These are phyloP conservation scores for Asterophora parasitica DNA, from an alignment of 768 basidiomycete species.

Conservation along the genomic window DNA sequence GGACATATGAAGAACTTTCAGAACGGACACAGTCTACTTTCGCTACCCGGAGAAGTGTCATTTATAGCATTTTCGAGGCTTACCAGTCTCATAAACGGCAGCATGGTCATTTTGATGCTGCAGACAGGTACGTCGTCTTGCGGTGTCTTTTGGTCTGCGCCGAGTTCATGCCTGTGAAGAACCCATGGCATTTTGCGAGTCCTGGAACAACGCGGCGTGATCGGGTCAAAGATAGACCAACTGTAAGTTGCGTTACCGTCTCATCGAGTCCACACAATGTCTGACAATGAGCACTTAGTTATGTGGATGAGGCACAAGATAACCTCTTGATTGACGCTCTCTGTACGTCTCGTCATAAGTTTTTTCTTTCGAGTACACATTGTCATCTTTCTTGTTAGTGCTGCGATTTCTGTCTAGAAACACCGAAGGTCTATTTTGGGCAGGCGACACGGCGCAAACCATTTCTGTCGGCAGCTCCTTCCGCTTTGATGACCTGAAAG, in stretches of 20 bases:
- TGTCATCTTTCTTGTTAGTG: conserved; percentile 33
- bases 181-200: conserved; percentile 44
- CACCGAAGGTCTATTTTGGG: conserved; percentile 68
- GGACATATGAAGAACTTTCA: conserved; percentile 44
- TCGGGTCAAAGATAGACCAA: conserved; percentile 45
- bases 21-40: conserved; percentile 51
- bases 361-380: neutral
- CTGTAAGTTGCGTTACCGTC: conserved; percentile 33
- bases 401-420: conserved; percentile 59
- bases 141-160: neutral
- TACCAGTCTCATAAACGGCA: conserved; percentile 45
- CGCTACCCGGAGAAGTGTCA: conserved; percentile 37
- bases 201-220: conserved; percentile 27
- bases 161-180: conserved; percentile 23
- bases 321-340: conserved; percentile 61
- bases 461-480: conserved; percentile 72
- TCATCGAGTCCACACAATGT: neutral
- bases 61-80: conserved; percentile 50
- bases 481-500: conserved; percentile 65
- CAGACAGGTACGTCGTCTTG: conserved; percentile 46
- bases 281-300: conserved; percentile 31
- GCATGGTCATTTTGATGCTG: conserved; percentile 44
- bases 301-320: conserved; percentile 74
- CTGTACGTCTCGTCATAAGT: conserved; percentile 29
- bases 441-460: conserved; percentile 77